Base-by-base conservation (phyloP, 768 basidiomycete genomes). In the Hypholoma fasciculare region DNA sequence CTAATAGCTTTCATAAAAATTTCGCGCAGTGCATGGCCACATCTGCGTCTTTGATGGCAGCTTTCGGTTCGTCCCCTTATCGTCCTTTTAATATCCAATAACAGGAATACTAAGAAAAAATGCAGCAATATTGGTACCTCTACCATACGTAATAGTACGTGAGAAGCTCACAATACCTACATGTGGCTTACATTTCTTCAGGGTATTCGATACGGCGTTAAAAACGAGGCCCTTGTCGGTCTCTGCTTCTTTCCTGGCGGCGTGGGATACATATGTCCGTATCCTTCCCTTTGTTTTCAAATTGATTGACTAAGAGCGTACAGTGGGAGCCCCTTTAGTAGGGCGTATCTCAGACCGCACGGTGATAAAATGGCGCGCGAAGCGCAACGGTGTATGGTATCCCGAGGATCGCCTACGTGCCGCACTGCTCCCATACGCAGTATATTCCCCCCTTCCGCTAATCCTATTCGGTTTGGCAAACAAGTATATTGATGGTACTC, bases 321-420 rank as follows among this genome's bases (percentile, higher is more conserved):
- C 34, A 67, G 64, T 60, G 20, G 63, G 62, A 37, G 61, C 62
- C n/a, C 54, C 52, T n/a, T 12, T 59, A 14, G 59, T 59, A 6
- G 65, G 65, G 3, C 59, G 61, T n/a, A 58, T 88, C 0, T 89
- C 89, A 0, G 89, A 90, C 66, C 59, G 62, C 26, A 70, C 79
- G 0, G 73, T 91, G 20, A 71, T 78, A 16, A 66, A 64, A 40
- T 85, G 82, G 71, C 78, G 78, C 14, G 70, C 75, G 47, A 66
- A 72, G 5, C 80, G 87, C 20, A 77, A 76, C 0, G 87, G 86
- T 0, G 63, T 73, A 1, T 88, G 85, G 86, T 79, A 82, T 43
- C 88, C 88, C 0, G 88, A 91, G 67, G 89, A 88, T 61, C 82
- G 88, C 5, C 76, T 90, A 23, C 78, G 84, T 1, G 85, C 78